Base-by-base conservation (phyloP, 2,329 filamentous ascomycete species). In the Fusarium tuaranense region DNA sequence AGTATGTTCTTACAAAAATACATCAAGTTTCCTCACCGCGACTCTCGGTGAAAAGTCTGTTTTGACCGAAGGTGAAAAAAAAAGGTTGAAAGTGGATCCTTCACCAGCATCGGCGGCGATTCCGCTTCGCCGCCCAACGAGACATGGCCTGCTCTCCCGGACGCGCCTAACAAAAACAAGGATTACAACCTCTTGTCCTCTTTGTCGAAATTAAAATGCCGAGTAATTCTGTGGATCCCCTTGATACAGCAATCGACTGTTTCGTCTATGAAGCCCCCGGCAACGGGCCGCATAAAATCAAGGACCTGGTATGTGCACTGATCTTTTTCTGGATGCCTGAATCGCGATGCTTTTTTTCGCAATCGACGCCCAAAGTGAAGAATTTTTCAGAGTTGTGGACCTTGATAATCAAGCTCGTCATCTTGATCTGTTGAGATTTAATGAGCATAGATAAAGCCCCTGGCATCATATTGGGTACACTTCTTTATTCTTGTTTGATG, bases 61-160 rank as follows among this genome's bases (percentile, higher is more conserved):
- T 46, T 34, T 67, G 20, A 63, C 62, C 69, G 53, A 39, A 39
- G 38, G 58, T 63, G 41, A 68, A 57, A 53, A 55, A 53, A 30
- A 30, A 55, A 32, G 38, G 32, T 61, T 5, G 9, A 63, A 22
- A 62, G 72, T 75, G 69, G 72, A 72, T 38, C 5, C 18, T 18
- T 18, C 22, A 6, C 53, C 12, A 44, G 32, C 57, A 36, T 69
- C 69, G 61, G 67, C 73, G 60, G 70, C 16, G 58, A 68, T 63
- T 65, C 67, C 61, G 67, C 66, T 68, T 73, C 70, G 73, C 67
- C 73, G 70, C 73, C 73, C 72, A 74, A 75, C 32, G 7, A 12
- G 34, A 63, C 66, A 63, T 65, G 65, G 36, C 34, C 20, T 44
- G 20, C 12, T 41, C 61, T 72, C 72, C 32, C 32, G 25, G 25